A percentile compares a stretch with the other conserved stretches of the same genome.
Conservation (phyloP, 2,329 filamentous ascomycete genomes). For the Uncinocarpus reesii region DNA sequence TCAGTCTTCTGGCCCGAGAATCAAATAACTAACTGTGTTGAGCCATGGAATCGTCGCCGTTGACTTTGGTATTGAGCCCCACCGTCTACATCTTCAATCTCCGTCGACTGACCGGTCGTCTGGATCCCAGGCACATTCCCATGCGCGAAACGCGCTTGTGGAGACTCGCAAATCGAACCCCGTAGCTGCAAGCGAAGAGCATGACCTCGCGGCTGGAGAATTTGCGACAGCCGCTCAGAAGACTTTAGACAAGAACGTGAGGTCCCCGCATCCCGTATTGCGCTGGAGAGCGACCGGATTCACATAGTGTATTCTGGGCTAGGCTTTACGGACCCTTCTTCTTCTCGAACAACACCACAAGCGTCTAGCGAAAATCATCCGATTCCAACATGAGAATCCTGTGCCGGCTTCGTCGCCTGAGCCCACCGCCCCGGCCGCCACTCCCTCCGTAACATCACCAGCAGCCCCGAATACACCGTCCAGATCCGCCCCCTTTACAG, state of each 20-base stretch:
- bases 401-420: conserved; percentile 13
- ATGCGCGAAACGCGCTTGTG: conserved; percentile 71
- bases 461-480: conserved; percentile 16
- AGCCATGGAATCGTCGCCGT: conserved; percentile 58
- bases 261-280: conserved; percentile 11
- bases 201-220: conserved; percentile 76
- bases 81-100: neutral
- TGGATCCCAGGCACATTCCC: conserved; percentile 63
- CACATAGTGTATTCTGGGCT: conserved; percentile 31
- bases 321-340: conserved; percentile 73
- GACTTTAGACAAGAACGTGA: conserved; percentile 53
- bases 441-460: conserved; percentile 6
- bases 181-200: conserved; percentile 73
- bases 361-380: conserved; percentile 69
- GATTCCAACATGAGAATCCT: conserved; percentile 52
- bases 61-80: conserved; percentile 49
- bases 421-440: neutral
- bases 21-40: neutral
- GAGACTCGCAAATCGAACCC: conserved; percentile 60
- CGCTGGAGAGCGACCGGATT: neutral
- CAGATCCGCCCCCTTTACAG: conserved; percentile 15
- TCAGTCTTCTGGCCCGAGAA: too few relatives aligned
- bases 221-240: conserved; percentile 71
- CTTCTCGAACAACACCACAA: conserved; percentile 83
- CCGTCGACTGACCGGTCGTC: conserved; percentile 9